Conservation (phyloP, 108 stramenopile species). For the Skeletonema potamos region DNA sequence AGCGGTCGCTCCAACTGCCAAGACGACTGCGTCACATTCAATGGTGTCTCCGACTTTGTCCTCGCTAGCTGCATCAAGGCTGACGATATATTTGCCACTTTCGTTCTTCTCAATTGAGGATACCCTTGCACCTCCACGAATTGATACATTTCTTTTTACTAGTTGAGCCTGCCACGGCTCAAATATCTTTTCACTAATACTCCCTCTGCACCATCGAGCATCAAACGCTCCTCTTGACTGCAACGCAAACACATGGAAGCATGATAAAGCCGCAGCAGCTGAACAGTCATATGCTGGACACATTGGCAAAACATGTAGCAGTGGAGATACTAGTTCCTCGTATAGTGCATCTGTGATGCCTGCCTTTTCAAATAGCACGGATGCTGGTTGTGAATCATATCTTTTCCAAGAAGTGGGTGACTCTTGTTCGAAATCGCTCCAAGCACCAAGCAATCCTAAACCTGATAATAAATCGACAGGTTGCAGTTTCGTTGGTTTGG, state of each 20-base stretch:
- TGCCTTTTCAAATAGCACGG: conserved; percentile 62
- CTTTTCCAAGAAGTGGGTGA: conserved; percentile 60
- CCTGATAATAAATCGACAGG: conserved; percentile 59
- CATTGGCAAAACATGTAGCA: conserved; percentile 85
- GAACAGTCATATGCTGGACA: conserved; percentile 82
- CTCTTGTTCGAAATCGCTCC: conserved; percentile 87
- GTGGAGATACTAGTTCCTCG: conserved; percentile 72
- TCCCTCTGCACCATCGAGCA: conserved; percentile 78
- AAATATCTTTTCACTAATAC: conserved; percentile 75
- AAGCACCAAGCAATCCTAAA: conserved; percentile 63
- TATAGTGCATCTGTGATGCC: conserved; percentile 62
- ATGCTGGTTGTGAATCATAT: conserved; percentile 74
- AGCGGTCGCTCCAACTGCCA: conserved; percentile 76
- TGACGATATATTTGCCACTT: conserved; percentile 22
- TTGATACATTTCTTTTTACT: conserved; percentile 45
- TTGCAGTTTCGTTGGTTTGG: conserved; percentile 15
- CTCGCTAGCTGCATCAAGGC: conserved; percentile 11
- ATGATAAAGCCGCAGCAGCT: conserved; percentile 83
- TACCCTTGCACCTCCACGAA: conserved; percentile 63
- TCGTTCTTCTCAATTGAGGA: conserved; percentile 41
- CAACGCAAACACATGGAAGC: conserved; percentile 87
- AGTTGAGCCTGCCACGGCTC: conserved; percentile 69
- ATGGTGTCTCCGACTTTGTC: conserved; percentile 36
- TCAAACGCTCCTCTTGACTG: conserved; percentile 87
- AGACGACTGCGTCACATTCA: conserved; percentile 70